phyloP scores from a whole-genome alignment of 2,329 filamentous ascomycete species.

The Didymella pinodella region DNA sequence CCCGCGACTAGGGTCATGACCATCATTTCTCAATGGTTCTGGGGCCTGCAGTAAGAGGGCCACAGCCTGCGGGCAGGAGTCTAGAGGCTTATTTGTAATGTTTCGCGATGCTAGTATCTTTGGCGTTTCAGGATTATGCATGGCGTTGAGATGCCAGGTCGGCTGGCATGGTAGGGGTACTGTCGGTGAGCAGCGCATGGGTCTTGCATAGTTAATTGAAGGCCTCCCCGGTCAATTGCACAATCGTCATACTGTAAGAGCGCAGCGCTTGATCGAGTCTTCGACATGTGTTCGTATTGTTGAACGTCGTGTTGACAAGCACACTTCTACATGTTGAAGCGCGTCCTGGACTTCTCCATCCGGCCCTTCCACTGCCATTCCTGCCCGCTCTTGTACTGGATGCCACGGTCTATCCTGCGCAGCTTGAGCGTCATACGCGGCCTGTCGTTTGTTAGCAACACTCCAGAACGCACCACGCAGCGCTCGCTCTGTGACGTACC shows the following conservation, averaged over 20 bases:
- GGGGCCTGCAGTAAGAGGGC: not conserved
- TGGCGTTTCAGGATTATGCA: constrained; percentile 7
- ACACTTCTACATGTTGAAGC: constrained; percentile 78
- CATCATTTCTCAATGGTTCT: not conserved
- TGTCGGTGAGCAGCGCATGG: constrained; percentile 6
- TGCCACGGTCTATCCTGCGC: constrained; percentile 87
- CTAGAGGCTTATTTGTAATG: not conserved
- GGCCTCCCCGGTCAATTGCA: not conserved
- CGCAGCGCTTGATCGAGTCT: not conserved
- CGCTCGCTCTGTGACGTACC: constrained; percentile 45
- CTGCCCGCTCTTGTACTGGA: constrained; percentile 76
- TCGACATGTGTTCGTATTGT: not conserved
- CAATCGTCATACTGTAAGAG: not conserved
- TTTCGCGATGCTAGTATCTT: constrained; percentile 10
- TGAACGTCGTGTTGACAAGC: not conserved
- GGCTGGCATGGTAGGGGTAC: constrained; percentile 3
- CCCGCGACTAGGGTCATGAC: not conserved
- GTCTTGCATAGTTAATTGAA: constrained; percentile 6
- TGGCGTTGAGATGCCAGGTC: constrained; percentile 6
- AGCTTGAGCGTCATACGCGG: constrained; percentile 81
- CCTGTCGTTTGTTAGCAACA: constrained; percentile 18
- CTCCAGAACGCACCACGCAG: not conserved
- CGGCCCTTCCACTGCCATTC: constrained; percentile 97
- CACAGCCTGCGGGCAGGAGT: not conserved
- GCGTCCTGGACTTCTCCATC: constrained; percentile 93